Conservation (phyloP, 805 yeast genomes). For the Suhomyces kilbournensis region DNA sequence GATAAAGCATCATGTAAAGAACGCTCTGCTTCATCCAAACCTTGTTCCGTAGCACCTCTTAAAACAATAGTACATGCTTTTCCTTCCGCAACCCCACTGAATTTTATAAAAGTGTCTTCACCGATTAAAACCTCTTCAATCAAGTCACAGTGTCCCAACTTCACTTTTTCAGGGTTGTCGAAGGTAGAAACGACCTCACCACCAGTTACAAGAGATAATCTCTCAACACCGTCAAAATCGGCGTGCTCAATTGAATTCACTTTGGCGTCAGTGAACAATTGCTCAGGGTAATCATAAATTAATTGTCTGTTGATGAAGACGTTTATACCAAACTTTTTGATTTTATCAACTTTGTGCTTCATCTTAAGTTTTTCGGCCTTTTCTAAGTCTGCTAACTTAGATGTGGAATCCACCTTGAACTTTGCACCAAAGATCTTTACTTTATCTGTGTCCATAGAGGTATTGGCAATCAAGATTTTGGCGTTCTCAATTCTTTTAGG, state of each 20-base stretch:
- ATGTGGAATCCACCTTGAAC: constrained; percentile 92
- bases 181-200: constrained; percentile 98
- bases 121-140: constrained; percentile 94
- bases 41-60: constrained; percentile 55
- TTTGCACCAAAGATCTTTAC: constrained; percentile 97
- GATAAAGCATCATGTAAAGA: constrained; percentile 90
- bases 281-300: constrained; percentile 98
- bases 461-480: constrained; percentile 86
- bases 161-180: constrained; percentile 84
- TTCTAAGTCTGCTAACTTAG: constrained; percentile 90
- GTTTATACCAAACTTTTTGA: constrained; percentile 80
- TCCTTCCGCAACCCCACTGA: constrained; percentile 93
- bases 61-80: constrained; percentile 94
- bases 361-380: constrained; percentile 92
- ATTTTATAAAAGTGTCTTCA: constrained; percentile 84
- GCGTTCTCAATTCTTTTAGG: constrained; percentile 83
- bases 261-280: constrained; percentile 79
- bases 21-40: constrained; percentile 47
- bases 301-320: constrained; percentile 94
- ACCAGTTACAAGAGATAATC: constrained; percentile 94
- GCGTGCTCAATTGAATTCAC: constrained; percentile 97
- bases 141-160: constrained; percentile 80
- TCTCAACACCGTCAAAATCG: constrained; percentile 96
- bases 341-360: constrained; percentile 85
- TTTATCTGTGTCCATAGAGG: constrained; percentile 95